Base-by-base conservation (phyloP, 345 rosid genomes). In the Populus alba region DNA sequence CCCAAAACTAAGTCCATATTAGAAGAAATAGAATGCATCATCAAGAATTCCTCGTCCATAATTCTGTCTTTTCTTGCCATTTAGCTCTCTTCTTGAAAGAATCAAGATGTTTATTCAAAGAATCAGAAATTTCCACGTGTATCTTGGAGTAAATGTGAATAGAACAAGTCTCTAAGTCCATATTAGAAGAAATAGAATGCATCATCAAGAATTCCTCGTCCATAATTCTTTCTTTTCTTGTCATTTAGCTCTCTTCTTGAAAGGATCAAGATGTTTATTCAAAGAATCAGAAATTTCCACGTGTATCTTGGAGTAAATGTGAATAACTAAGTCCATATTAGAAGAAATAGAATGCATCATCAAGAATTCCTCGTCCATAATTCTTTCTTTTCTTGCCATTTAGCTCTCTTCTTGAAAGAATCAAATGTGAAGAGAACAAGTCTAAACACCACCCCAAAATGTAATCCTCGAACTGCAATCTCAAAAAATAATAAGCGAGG, bases 371-470 rank as follows among this genome's bases (percentile, higher is more conserved):
- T 49, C 37, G 10, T 47, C 8, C 23, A 20, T 47, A 43, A 47
- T 25, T 17, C 49, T 1, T 27, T 41, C 22, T 38, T 62, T 13
- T 43, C 27, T 10, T 31, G 17, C 5, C 5, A 3, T 5, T 38
- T 1, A 33, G 23, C 35, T 51, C 15, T 12, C 38, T 38, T 37
- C 3, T 23, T 8, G 8, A 31, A 31, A 37, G 16, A 66, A 22
- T 73, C 76, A 33, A 74, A n/a, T n/a, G n/a, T n/a, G n/a, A n/a
- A n/a, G n/a, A 43, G 49, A 43, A 43, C 49, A 43, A 13, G 49
- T 45, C 49, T 45, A 45, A 45, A 45, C 49, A 45, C 49, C 49
- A 11, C 15, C 16, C 3, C 11, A 8, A 11, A 45, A 11, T 45
- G 13, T 45, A 45, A 45, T 12, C 49, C 49, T 45, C 49, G 25